A percentile compares a stretch with the other conserved stretches of the same genome.
These are phyloP conservation scores for Fusarium miscanthi DNA, from an alignment of 2,329 filamentous ascomycete species.

Conservation along the genomic window DNA sequence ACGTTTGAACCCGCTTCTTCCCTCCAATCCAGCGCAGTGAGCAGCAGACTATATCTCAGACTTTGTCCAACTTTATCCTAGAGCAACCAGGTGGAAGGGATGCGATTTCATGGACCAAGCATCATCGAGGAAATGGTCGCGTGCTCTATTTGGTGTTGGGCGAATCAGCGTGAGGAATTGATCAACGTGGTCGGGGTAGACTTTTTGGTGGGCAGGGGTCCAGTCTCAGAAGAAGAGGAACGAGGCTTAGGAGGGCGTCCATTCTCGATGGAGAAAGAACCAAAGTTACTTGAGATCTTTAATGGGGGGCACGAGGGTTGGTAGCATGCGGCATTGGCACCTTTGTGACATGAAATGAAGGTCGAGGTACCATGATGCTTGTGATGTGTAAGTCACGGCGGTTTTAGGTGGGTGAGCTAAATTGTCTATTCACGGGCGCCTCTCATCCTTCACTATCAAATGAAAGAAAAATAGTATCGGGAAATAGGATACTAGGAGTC, in stretches of 20 bases:
- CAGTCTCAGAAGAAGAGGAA: slow-evolving; percentile 33
- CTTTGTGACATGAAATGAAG: slow-evolving; percentile 6
- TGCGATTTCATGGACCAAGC: slow-evolving; percentile 53
- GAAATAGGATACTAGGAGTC: slow-evolving; percentile 7
- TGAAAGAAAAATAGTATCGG: neutral
- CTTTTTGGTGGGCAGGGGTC: slow-evolving; percentile 40
- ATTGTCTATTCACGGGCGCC: neutral
- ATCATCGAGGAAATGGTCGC: slow-evolving; percentile 58
- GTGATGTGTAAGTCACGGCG: slow-evolving; percentile 25
- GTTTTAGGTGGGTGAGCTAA: slow-evolving; percentile 1
- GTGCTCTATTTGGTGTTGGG: slow-evolving; percentile 49
- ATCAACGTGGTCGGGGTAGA: slow-evolving; percentile 51
- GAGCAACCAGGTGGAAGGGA: slow-evolving; percentile 34
- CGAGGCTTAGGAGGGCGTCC: slow-evolving; percentile 40
- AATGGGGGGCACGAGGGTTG: slow-evolving; percentile 26
- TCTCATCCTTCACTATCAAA: slow-evolving; percentile 1
- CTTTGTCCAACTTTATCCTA: slow-evolving; percentile 31
- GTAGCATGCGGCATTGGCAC: slow-evolving; percentile 20
- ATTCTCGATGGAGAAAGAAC: slow-evolving; percentile 20
- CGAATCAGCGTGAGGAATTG: slow-evolving; percentile 50
- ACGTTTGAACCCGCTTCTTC: slow-evolving; percentile 39
- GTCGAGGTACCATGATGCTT: slow-evolving; percentile 9
- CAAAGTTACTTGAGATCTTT: slow-evolving; percentile 8
- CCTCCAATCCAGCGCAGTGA: slow-evolving; percentile 39
- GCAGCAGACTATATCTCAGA: slow-evolving; percentile 20